Evolutionary conservation across 2,329 filamentous ascomycete genomes (phyloP), one percentile per base, ranked within the genome.

Genomic region (Trichoderma semiorbis): DNA sequence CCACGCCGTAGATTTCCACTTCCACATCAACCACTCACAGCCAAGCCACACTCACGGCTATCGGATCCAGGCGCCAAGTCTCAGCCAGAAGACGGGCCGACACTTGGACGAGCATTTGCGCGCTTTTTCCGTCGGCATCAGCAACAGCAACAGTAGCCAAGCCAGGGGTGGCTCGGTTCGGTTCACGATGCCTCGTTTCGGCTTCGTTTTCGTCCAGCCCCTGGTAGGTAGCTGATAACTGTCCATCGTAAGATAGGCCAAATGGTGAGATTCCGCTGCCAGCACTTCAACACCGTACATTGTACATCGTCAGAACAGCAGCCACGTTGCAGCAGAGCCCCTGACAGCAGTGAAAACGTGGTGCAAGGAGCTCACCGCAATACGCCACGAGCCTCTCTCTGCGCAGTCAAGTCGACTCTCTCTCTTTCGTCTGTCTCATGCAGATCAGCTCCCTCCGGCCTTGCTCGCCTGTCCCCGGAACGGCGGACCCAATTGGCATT

Each of bases 71-170:
- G 39, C 53, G 69, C 69, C 69, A 71, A 71, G 69, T 63, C 60
- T 66, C 69, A 66, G 69, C 36, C n/a, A 47, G 36, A 71, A 71
- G 69, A 65, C 69, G 69, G 69, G 26, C 69, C 69, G 69, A 70
- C 58, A 69, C 58, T 64, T 21, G 68, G 32, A 64, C 58, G 60
- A 71, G 61, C 36, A 36, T 66, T 60, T 71, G 69, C 69, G 69
- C 69, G 47, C 50, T 60, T 71, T 71, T 71, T 36, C 62, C 69
- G 62, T 66, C 36, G 47, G 26, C 43, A 64, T 39, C 66, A 61
- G 16, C 28, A 53, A 14, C 2, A 50, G 16, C 28, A 53, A n/a
- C 6, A 43, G 28, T 14, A 24, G 21, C 14, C 34, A 50, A 50
- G 36, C 26, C 43, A 21, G 43, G 26, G 39, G 57, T 62, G 57